Conservation (phyloP, 176 grass and related monocot species). For the Dactylis glomerata region DNA sequence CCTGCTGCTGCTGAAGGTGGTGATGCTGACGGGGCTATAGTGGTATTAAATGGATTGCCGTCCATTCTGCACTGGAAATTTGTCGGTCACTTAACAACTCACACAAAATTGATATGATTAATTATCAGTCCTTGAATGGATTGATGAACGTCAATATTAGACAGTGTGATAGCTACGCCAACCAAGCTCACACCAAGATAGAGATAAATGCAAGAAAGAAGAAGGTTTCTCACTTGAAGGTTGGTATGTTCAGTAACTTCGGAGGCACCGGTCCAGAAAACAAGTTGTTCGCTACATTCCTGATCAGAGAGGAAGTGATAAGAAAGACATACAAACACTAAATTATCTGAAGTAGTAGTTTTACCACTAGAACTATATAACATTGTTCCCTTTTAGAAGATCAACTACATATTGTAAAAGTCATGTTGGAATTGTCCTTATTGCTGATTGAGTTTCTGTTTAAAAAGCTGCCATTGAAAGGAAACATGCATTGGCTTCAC, state of each 20-base stretch:
- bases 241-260: slow-evolving; percentile 71
- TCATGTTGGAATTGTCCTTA: background rate
- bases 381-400: background rate
- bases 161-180: background rate
- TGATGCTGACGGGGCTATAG: slow-evolving; percentile 46
- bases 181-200: background rate
- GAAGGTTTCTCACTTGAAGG: slow-evolving; percentile 74
- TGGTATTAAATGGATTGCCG: slow-evolving; percentile 96
- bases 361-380: background rate
- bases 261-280: slow-evolving; percentile 90
- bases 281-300: slow-evolving; percentile 95
- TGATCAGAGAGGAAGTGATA: slow-evolving; percentile 39
- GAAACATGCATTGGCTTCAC: background rate
- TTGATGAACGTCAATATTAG: background rate
- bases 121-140: slow-evolving; percentile 8
- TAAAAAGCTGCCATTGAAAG: background rate
- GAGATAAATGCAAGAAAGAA: slow-evolving; percentile 30
- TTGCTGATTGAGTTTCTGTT: background rate
- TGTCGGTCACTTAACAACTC: slow-evolving; percentile 28
- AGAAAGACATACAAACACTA: background rate
- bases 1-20: slow-evolving; percentile 38
- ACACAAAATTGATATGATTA: slow-evolving; percentile 19
- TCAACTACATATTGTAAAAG: background rate
- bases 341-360: background rate
- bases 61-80: slow-evolving; percentile 69